Evolutionary conservation across 2,329 filamentous ascomycete species (phyloP), one percentile per base, ranked within the genome.

Genomic region (Xylaria multiplex): DNA sequence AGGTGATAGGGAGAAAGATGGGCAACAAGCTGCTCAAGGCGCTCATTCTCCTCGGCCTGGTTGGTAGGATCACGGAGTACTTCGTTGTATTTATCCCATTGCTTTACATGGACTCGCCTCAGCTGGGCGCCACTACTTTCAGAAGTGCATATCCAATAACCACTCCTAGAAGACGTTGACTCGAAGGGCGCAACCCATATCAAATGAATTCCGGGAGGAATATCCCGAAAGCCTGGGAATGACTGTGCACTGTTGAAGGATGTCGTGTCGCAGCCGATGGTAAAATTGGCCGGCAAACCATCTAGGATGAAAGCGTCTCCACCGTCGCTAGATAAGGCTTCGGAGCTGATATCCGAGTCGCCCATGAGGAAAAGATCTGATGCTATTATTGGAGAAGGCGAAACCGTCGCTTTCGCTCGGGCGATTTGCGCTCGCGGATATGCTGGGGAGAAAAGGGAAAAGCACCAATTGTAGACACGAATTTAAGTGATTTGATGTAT

Each of bases 121-220:
- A 64, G 73, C 14, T 77, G 73, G 37, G 65, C 52, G 4, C 73
- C 74, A 14, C 79, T 71, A 3, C 67, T 67, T 11, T 75, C 71
- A 1, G 75, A 76, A 0, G 81, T 80, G 49, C 82, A 75, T 61
- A 89, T 79, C 87, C 87, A 90, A 73, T 85, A 88, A 5, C 86
- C 88, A 61, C 80, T 84, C 3, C 88, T 82, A 35, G 81, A 76
- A 1, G 85, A 85, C 19, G 81, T 78, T 19, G 80, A 79, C 1
- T 79, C 79, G 0, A 82, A 80, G 24, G 85, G 81, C 2, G 86
- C 80, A 32, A 85, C 82, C 86, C 87, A 90, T 64, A 89, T 79
- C 65, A 90, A 84, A 73, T 90, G 88, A 14, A 83, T 75, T 0
- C 88, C 88, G 0, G 79, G 73, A 0, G 86, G 85, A 30, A 90